Evolutionary conservation across 306 rosid species (phyloP).

Genomic region (Cucumis hystrix): DNA sequence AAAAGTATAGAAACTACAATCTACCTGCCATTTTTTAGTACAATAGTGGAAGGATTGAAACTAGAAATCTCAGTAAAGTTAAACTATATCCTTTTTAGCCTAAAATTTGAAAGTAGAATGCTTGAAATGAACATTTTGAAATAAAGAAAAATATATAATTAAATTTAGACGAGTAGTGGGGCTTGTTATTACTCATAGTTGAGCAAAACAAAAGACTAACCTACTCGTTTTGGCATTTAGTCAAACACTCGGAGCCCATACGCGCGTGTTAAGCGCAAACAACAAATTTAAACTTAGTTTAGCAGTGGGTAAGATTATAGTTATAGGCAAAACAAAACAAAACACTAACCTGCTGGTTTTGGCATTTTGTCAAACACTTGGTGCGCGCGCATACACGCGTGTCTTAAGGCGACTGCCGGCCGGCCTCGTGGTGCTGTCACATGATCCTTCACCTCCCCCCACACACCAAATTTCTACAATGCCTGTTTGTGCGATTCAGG

Average conservation of each 20-base stretch:
- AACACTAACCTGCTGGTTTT: neutral
- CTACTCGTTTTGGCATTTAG: neutral
- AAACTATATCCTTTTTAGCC: too few relatives aligned
- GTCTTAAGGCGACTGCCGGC: slow-evolving; percentile 61
- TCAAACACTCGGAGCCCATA: slow-evolving; percentile 27
- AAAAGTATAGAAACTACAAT: too few relatives aligned
- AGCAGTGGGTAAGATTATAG: neutral
- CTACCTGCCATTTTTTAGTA: too few relatives aligned
- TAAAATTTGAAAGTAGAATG: too few relatives aligned
- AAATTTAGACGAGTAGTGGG: too few relatives aligned
- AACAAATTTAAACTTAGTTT: neutral
- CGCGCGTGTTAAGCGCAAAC: slow-evolving; percentile 31
- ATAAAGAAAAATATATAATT: too few relatives aligned
- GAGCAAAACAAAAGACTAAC: neutral
- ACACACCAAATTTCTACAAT: neutral
- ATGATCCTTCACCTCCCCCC: neutral
- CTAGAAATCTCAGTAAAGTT: too few relatives aligned
- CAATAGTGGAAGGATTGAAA: too few relatives aligned
- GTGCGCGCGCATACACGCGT: slow-evolving; percentile 53
- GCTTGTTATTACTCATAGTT: neutral
- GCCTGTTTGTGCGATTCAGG: neutral
- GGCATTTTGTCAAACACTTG: slow-evolving; percentile 14
- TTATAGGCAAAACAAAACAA: neutral
- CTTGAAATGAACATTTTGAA: too few relatives aligned
- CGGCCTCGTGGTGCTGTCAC: slow-evolving; percentile 24